Evolutionary conservation across 441 rosid genomes (phyloP).

Genomic region (Raphanus hybrid): DNA sequence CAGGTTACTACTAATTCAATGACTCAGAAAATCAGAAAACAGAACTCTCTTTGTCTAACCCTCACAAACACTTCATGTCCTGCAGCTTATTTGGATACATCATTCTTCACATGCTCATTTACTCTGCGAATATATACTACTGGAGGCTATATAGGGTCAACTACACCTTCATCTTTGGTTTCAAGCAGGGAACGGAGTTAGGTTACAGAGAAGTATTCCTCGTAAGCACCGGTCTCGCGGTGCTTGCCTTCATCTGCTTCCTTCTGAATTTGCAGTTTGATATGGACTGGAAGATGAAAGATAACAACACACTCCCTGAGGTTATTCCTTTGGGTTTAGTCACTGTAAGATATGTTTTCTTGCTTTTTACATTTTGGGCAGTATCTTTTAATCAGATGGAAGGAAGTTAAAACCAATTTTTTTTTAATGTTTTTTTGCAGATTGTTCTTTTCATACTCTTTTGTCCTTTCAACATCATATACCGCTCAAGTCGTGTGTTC

Average conservation of each 20-base stretch:
- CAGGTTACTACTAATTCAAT: conserved; percentile 51
- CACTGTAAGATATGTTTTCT: conserved; percentile 48
- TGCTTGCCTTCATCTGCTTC: conserved; percentile 60
- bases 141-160: conserved; percentile 73
- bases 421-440: conserved; percentile 35
- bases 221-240: conserved; percentile 64
- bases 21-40: neutral
- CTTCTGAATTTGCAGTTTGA: conserved; percentile 65
- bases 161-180: conserved; percentile 73
- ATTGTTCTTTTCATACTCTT: conserved; percentile 53
- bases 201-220: conserved; percentile 70
- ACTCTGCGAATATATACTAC: conserved; percentile 64
- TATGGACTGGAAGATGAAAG: conserved; percentile 46
- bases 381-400: neutral
- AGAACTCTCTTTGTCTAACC: neutral
- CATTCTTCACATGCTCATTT: conserved; percentile 69
- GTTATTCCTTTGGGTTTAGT: conserved; percentile 63
- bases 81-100: conserved; percentile 73
- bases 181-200: conserved; percentile 74
- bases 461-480: conserved; percentile 63
- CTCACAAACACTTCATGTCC: conserved; percentile 36
- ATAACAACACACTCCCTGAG: conserved; percentile 52
- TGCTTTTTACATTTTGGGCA: conserved; percentile 12
- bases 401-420: neutral
- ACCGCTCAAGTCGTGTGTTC: conserved; percentile 63